Evolutionary conservation across 345 rosid species (phyloP).

Genomic region (Geranium rotundifolium): DNA sequence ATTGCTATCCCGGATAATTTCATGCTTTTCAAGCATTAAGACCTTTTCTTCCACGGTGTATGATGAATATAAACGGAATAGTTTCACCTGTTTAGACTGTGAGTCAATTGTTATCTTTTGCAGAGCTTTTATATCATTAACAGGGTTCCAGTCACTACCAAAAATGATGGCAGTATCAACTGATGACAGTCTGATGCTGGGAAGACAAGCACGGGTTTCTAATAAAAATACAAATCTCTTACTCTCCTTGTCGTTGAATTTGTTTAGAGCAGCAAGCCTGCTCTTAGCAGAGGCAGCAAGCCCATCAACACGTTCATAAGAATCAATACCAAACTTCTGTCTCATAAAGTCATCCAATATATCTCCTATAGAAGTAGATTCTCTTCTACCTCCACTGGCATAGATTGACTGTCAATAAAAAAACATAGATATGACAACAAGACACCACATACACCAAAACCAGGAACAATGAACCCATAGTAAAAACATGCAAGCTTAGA

Average conservation of each 20-base stretch:
- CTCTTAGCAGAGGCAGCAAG: slow-evolving; percentile 24
- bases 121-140: slow-evolving; percentile 53
- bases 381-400: slow-evolving; percentile 32
- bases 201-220: slow-evolving; percentile 74
- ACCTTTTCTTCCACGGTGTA: slow-evolving; percentile 72
- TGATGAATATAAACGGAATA: slow-evolving; percentile 65
- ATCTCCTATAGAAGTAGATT: slow-evolving; percentile 49
- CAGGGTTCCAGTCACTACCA: slow-evolving; percentile 70
- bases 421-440: not conserved
- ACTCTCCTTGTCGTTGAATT: slow-evolving; percentile 51
- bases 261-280: slow-evolving; percentile 44
- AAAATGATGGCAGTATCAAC: slow-evolving; percentile 64
- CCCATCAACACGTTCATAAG: slow-evolving; percentile 69
- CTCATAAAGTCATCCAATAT: slow-evolving; percentile 73
- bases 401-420: slow-evolving; percentile 32
- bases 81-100: slow-evolving; percentile 37
- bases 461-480: no score
- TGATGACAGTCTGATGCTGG: slow-evolving; percentile 57
- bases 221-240: slow-evolving; percentile 66
- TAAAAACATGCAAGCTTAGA: no score
- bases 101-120: slow-evolving; percentile 67
- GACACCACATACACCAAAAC: not conserved
- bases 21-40: slow-evolving; percentile 57
- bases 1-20: slow-evolving; percentile 28
- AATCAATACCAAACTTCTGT: slow-evolving; percentile 61